phyloP scores from a whole-genome alignment of 2,329 filamentous ascomycete genomes.

The Colletotrichum lentis region DNA sequence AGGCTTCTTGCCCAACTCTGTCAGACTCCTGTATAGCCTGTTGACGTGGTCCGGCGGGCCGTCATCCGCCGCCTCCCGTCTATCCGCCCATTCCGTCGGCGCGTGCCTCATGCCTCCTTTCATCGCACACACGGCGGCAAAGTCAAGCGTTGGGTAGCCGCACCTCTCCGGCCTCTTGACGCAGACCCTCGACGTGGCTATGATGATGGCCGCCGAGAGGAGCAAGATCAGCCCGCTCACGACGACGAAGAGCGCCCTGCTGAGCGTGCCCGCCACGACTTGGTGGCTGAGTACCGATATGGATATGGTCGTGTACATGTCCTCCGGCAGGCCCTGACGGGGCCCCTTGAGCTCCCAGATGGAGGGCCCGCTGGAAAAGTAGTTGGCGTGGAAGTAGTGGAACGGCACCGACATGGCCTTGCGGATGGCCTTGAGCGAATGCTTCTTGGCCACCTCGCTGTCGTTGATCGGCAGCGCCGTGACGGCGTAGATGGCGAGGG shows the following conservation, averaged over 20 bases:
- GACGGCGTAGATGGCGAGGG: slow-evolving; percentile 33
- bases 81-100: slow-evolving; percentile 5
- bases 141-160: slow-evolving; percentile 34
- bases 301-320: slow-evolving; percentile 32
- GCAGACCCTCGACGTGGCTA: slow-evolving; percentile 23
- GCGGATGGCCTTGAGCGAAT: slow-evolving; percentile 24
- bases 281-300: slow-evolving; percentile 33
- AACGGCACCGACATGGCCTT: slow-evolving; percentile 35
- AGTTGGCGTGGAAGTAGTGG: slow-evolving; percentile 32
- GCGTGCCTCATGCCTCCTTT: slow-evolving; percentile 15
- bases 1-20: slow-evolving; percentile 31
- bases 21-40: slow-evolving; percentile 20
- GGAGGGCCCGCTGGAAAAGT: slow-evolving; percentile 14
- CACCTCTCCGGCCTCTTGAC: slow-evolving; percentile 31
- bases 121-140: slow-evolving; percentile 31
- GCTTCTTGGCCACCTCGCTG: slow-evolving; percentile 32
- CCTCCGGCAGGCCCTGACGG: slow-evolving; percentile 10
- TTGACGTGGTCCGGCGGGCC: not conserved
- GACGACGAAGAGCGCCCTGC: slow-evolving; percentile 21
- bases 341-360: slow-evolving; percentile 28
- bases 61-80: not conserved
- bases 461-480: slow-evolving; percentile 33
- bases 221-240: slow-evolving; percentile 17
- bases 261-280: slow-evolving; percentile 30
- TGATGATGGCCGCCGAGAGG: slow-evolving; percentile 15